Percentiles rank a stretch among this genome's conserved stretches.
Conservation (phyloP, 192 early-diverging fungal species). For the Dissophora globulifera region DNA sequence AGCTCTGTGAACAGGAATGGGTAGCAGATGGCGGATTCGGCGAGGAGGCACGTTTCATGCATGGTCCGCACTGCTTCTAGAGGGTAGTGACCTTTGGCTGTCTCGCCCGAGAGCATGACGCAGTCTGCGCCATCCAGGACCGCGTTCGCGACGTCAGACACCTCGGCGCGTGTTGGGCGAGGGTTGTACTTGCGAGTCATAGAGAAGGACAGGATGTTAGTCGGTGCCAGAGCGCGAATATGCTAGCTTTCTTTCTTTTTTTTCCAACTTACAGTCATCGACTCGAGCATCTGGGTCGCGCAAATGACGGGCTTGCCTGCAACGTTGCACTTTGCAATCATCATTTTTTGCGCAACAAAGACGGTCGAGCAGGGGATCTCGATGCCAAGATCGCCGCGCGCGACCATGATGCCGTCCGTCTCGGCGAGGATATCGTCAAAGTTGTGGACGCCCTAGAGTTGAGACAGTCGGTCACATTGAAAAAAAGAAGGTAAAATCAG, state of each 20-base stretch:
- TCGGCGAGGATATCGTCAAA: slow-evolving; percentile 94
- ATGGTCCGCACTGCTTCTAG: slow-evolving; percentile 84
- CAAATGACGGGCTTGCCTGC: slow-evolving; percentile 93
- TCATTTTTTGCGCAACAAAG: slow-evolving; percentile 93
- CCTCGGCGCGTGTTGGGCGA: slow-evolving; percentile 96
- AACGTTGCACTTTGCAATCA: slow-evolving; percentile 95
- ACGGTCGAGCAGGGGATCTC: slow-evolving; percentile 94
- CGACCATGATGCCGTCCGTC: slow-evolving; percentile 96
- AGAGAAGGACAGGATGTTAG: not conserved
- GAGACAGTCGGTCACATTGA: too few species aligned
- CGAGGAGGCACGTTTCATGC: slow-evolving; percentile 73
- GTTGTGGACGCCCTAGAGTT: slow-evolving; percentile 83
- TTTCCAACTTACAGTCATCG: slow-evolving; percentile 72
- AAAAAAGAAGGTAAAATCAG: too few species aligned
- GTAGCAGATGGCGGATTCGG: slow-evolving; percentile 92
- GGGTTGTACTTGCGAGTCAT: slow-evolving; percentile 70
- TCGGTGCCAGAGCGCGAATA: not conserved
- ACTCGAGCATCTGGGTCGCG: slow-evolving; percentile 97
- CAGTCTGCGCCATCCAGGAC: slow-evolving; percentile 94
- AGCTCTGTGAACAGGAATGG: slow-evolving; percentile 89
- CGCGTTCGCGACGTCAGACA: slow-evolving; percentile 96
- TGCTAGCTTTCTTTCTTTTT: not conserved
- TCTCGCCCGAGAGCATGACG: slow-evolving; percentile 97
- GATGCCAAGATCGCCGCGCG: slow-evolving; percentile 93
- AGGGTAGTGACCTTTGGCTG: slow-evolving; percentile 91